Conservation (phyloP, 352 stramenopile species). For the Phytopythium montanum region DNA sequence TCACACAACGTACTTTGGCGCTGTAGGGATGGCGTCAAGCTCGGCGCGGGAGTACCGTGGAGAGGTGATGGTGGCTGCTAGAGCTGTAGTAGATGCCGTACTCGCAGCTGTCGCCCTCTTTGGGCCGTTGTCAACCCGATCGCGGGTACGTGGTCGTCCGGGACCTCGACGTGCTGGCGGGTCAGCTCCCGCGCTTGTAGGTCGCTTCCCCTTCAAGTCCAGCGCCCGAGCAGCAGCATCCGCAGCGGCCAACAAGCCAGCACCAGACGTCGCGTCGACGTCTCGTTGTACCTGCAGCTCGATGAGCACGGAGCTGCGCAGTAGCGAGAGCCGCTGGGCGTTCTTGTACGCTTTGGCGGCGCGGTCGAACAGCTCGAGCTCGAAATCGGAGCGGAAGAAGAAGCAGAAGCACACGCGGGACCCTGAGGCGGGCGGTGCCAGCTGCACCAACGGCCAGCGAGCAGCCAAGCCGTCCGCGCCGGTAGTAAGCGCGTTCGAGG, state of each 20-base stretch:
- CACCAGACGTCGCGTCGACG: constrained; percentile 11
- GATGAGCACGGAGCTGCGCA: constrained; percentile 46
- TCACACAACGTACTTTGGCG: background rate
- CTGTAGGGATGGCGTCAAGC: background rate
- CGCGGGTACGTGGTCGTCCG: background rate
- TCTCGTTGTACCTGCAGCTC: constrained; percentile 51
- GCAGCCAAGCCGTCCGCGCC: background rate
- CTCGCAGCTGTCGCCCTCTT: too few relatives aligned
- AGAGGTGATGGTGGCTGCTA: background rate
- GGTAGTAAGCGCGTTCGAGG: background rate
- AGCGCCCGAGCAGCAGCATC: background rate
- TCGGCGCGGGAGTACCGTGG: constrained; percentile 7
- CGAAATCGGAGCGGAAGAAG: constrained; percentile 49
- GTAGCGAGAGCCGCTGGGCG: constrained; percentile 40
- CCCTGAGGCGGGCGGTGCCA: background rate
- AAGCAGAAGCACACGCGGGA: constrained; percentile 60
- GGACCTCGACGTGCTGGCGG: background rate
- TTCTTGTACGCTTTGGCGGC: constrained; percentile 27
- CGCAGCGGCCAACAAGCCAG: constrained; percentile 8
- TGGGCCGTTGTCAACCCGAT: background rate
- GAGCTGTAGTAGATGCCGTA: background rate
- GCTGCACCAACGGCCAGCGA: background rate
- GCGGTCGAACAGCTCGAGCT: constrained; percentile 51
- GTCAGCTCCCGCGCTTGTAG: background rate
- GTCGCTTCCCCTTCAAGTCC: background rate